A percentile compares a stretch with the other conserved stretches of the same genome.
These are phyloP conservation scores for Lyophyllum decastes DNA, from an alignment of 768 basidiomycete genomes.

Conservation along the genomic window DNA sequence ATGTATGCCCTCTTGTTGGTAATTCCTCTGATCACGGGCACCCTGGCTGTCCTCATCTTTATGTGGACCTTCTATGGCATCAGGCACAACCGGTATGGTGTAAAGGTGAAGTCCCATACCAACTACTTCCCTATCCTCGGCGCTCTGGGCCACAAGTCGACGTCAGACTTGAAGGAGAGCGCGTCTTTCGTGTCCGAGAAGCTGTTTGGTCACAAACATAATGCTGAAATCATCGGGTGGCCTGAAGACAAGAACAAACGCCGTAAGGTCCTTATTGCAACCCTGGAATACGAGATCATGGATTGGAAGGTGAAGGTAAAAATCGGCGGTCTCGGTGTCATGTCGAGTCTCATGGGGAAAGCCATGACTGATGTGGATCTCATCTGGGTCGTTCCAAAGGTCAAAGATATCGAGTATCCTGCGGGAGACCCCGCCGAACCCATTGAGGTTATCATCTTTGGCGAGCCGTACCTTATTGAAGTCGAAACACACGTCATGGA, in stretches of 20 bases:
- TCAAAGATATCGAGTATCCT: conserved; percentile 93
- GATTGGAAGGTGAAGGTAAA: conserved; percentile 99
- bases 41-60: conserved; percentile 82
- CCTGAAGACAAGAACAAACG: conserved; percentile 92
- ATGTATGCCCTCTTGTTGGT: conserved; percentile 83
- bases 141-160: conserved; percentile 61
- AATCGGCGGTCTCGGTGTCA: conserved; percentile 96
- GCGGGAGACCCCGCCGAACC: conserved; percentile 90
- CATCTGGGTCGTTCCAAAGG: conserved; percentile 92
- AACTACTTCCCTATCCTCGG: conserved; percentile 92
- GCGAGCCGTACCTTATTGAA: conserved; percentile 93
- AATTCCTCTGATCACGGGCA: conserved; percentile 85
- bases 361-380: conserved; percentile 97
- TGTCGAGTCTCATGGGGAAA: conserved; percentile 97
- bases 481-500: conserved; percentile 92
- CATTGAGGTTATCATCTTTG: conserved; percentile 95
- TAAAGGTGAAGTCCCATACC: conserved; percentile 66
- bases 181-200: conserved; percentile 66
- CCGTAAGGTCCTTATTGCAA: conserved; percentile 88
- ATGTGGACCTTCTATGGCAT: conserved; percentile 98
- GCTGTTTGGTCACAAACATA: conserved; percentile 63
- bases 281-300: conserved; percentile 94
- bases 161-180: conserved; percentile 68
- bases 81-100: conserved; percentile 90
- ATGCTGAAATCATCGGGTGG: conserved; percentile 89